Percentiles rank a stretch among this genome's conserved stretches.
These are phyloP conservation scores for Tetracentron sinense DNA, from an alignment of 164 flowering plant genomes.

Conservation along the genomic window DNA sequence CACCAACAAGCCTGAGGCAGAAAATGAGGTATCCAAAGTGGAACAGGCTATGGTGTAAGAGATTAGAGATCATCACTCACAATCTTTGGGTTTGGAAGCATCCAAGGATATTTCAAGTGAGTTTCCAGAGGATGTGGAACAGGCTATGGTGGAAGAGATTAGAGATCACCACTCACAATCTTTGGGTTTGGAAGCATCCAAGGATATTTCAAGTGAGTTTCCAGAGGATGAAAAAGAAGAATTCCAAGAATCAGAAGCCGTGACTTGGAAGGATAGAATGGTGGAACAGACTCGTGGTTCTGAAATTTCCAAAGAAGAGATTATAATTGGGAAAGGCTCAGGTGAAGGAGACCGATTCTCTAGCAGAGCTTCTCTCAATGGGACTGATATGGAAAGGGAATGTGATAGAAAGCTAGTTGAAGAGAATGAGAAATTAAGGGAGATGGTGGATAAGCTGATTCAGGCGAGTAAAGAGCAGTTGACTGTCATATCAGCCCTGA, in stretches of 20 bases:
- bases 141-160: too few relatives aligned
- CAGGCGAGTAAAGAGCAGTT: slow-evolving; percentile 61
- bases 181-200: too few relatives aligned
- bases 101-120: too few relatives aligned
- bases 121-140: not conserved
- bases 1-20: not conserved
- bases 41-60: not conserved
- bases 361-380: not conserved
- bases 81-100: too few relatives aligned
- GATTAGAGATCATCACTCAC: too few relatives aligned
- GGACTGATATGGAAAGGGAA: not conserved
- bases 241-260: not conserved
- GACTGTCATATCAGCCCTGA: slow-evolving; percentile 39
- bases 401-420: slow-evolving; percentile 28
- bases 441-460: slow-evolving; percentile 51
- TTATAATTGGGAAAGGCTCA: not conserved
- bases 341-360: not conserved
- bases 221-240: not conserved
- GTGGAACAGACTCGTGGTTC: too few relatives aligned
- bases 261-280: not conserved
- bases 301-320: not conserved
- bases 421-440: slow-evolving; percentile 52
- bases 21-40: not conserved
- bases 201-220: too few relatives aligned
- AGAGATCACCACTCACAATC: too few relatives aligned